These are phyloP conservation scores for Neopestalotiopsis rosae DNA, from an alignment of 2,329 filamentous ascomycete genomes.

Conservation along the genomic window DNA sequence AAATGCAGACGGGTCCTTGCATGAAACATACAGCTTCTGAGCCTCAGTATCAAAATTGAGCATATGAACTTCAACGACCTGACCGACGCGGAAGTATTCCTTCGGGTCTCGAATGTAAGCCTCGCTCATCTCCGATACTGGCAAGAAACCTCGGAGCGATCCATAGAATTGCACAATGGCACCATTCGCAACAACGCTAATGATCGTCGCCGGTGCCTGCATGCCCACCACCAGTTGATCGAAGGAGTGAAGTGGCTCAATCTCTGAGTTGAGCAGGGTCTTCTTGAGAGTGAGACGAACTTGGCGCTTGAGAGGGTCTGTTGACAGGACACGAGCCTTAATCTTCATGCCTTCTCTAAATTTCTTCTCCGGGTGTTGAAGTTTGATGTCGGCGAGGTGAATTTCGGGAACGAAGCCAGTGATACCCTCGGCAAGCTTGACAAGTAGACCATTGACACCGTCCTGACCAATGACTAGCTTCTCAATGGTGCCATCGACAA, in stretches of 20 bases:
- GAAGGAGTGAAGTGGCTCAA: slow-evolving; percentile 78
- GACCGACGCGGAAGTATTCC: slow-evolving; percentile 87
- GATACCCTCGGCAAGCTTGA: slow-evolving; percentile 86
- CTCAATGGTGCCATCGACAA: slow-evolving; percentile 84
- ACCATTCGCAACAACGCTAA: slow-evolving; percentile 78
- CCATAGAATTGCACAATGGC: slow-evolving; percentile 95
- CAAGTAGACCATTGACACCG: slow-evolving; percentile 81
- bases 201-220: slow-evolving; percentile 84
- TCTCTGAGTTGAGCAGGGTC: slow-evolving; percentile 87
- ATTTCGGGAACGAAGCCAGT: slow-evolving; percentile 86
- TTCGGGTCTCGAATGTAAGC: slow-evolving; percentile 89
- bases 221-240: slow-evolving; percentile 75
- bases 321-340: slow-evolving; percentile 84
- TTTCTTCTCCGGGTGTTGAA: slow-evolving; percentile 95
- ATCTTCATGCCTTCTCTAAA: slow-evolving; percentile 87
- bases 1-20: slow-evolving; percentile 85
- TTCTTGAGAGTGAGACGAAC: slow-evolving; percentile 93
- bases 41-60: slow-evolving; percentile 76
- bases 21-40: slow-evolving; percentile 82
- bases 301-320: slow-evolving; percentile 75
- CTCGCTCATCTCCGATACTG: slow-evolving; percentile 97
- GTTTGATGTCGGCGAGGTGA: slow-evolving; percentile 84
- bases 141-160: slow-evolving; percentile 81
- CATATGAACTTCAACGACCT: slow-evolving; percentile 91
- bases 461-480: slow-evolving; percentile 79